Evolutionary conservation across 106 monocot genomes (phyloP), one percentile per base, ranked within the genome.

Genomic region (Allium fistulosum): DNA sequence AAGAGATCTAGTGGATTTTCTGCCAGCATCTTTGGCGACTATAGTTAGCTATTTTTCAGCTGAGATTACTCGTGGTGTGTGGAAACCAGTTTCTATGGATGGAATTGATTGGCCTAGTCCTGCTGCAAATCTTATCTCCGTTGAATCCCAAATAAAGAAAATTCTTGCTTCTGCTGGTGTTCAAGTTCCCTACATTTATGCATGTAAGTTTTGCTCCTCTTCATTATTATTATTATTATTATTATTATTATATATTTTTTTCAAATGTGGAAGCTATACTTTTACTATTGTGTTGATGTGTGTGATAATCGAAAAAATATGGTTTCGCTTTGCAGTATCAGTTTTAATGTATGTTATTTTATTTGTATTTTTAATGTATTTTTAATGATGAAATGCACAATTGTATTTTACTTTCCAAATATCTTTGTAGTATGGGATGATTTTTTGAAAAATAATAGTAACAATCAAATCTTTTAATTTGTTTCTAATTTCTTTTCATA

Each of bases 41-140:
- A 89, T 97, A 45, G 66, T 92, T 22, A 92, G 80, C 64, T 97
- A 97, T 69, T 97, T 97, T 59, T 86, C 82, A 22, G 86, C 92
- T 16, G 96, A 97, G 68, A 82, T 97, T 75, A 97, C 96, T 67
- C 91, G 96, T 57, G 92, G 96, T 7, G 77, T 92, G 27, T 97
- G 96, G 96, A 85, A 86, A 71, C 81, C 83, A 11, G 96, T 89
- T 74, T 57, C 64, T 26, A 92, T 97, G 88, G 87, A 97, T 70
- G 96, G 96, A 55, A 80, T 59, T 57, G 92, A 97, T 51, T 97
- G 96, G 92, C 96, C 96, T 5, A 97, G 83, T 63, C 95, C 95
- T 62, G 75, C 71, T 71, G 80, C 81, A 58, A 74, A 83, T 70
- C 85, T 91, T 78, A 77, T 70, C 26, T 82, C 76, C 14, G 48